These are phyloP conservation scores for Diplodia intermedia DNA, from an alignment of 2,329 filamentous ascomycete species.

Conservation along the genomic window DNA sequence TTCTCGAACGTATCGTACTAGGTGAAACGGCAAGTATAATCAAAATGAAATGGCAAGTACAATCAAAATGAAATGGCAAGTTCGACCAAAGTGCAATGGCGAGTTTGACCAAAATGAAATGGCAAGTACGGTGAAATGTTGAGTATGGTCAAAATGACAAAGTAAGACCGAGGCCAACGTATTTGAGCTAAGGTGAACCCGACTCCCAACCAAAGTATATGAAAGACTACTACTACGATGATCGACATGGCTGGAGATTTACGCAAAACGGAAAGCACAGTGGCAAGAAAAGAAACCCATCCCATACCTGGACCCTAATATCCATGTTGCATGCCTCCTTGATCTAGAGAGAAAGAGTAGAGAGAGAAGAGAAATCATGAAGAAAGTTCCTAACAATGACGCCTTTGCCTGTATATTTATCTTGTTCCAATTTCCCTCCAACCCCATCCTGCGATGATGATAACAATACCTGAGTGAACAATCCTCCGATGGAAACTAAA, in stretches of 20 bases:
- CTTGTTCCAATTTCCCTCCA: neutral
- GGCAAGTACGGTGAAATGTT: neutral
- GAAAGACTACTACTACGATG: neutral
- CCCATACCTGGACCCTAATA: neutral
- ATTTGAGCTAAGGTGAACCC: neutral
- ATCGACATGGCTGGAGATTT: neutral
- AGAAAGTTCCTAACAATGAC: neutral
- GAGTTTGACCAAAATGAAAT: too few species aligned
- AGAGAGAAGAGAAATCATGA: neutral
- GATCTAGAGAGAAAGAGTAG: neutral
- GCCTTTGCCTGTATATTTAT: neutral
- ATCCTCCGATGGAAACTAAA: neutral
- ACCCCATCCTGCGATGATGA: neutral
- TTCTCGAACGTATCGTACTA: neutral
- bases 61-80: too few species aligned
- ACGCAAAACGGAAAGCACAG: neutral
- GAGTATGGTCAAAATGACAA: too few species aligned
- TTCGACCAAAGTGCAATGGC: neutral
- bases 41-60: too few species aligned
- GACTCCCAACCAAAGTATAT: neutral
- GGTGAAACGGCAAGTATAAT: neutral
- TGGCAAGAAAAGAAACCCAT: neutral
- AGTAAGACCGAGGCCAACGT: neutral
- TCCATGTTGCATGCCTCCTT: neutral
- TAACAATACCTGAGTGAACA: neutral